Base-by-base conservation (phyloP, 2,329 filamentous ascomycete genomes). In the Scedosporium minutisporum region DNA sequence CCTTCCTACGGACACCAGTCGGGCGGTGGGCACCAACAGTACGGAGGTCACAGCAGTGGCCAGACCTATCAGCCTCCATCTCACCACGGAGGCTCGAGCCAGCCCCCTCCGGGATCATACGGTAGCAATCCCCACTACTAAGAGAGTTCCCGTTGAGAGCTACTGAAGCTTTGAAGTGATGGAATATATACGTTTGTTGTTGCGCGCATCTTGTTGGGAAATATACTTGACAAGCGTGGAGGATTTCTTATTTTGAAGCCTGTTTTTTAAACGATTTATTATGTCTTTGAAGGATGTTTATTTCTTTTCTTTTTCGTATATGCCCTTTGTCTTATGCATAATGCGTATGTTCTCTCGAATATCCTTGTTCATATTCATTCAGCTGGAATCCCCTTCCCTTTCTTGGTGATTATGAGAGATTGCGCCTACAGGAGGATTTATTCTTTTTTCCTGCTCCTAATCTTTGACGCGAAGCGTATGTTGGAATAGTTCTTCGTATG, bases 1-100 rank as follows among this genome's bases (percentile, higher is more conserved):
- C 33, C 33, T 38, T 14, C 33, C 33, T 38, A 38, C 33, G 33
- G 33, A 38, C 33, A 38, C 10, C 33, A 38, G 10, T 27, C 25
- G 3, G 33, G 33, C 33, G 33, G 33, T 12, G 33, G 29, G 7
- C 23, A 38, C 18, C 57, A 58, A 12, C 57, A 58, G 7, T 58
- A 58, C 25, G 48, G 57, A 10, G 38, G 60, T 23, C 53, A 61
- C 21, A 46, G 18, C 7, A 46, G 4, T 3, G 53, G 48, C 48
- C 59, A 61, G 55, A 41, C 55, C n/a, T 57, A 61, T 10, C 44
- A 60, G 25, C 62, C 57, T 44, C 60, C 55, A 57, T 66, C 66
- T 7, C 65, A 64, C 7, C 67, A 68, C 23, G 66, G 64, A 33
- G 62, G 62, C 18, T 62, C 66, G 63, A 44, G 29, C 29, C 25